Evolutionary conservation across 768 basidiomycete species (phyloP).

Genomic region (Hydnomerulius pinastri): DNA sequence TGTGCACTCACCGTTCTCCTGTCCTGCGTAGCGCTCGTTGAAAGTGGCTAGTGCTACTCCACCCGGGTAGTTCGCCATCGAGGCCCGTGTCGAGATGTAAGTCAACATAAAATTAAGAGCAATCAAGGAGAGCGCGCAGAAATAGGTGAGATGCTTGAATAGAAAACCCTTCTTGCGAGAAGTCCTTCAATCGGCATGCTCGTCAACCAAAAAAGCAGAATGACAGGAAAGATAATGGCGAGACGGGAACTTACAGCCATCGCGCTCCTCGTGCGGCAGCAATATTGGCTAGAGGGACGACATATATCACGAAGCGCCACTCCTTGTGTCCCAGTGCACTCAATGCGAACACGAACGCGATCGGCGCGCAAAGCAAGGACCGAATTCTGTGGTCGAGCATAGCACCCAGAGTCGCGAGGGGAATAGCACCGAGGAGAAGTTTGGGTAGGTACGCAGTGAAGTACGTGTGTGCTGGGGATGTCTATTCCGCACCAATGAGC

Average conservation of each 20-base stretch:
- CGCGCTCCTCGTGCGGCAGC: slow-evolving; percentile 68
- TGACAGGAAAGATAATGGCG: background rate
- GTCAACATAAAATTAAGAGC: slow-evolving; percentile 56
- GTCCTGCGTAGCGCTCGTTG: slow-evolving; percentile 50
- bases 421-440: slow-evolving; percentile 65
- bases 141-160: slow-evolving; percentile 46
- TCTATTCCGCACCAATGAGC: slow-evolving; percentile 38
- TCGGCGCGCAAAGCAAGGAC: slow-evolving; percentile 50
- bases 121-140: slow-evolving; percentile 51
- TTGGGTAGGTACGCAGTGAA: slow-evolving; percentile 72
- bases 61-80: slow-evolving; percentile 86
- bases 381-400: slow-evolving; percentile 50
- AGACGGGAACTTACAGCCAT: slow-evolving; percentile 55
- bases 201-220: background rate
- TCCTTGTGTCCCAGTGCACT: slow-evolving; percentile 91
- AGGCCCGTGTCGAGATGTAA: slow-evolving; percentile 53
- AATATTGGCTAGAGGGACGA: slow-evolving; percentile 79
- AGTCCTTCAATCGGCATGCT: slow-evolving; percentile 35
- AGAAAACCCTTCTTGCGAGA: slow-evolving; percentile 49
- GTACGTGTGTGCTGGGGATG: slow-evolving; percentile 71
- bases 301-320: slow-evolving; percentile 94
- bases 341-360: slow-evolving; percentile 60
- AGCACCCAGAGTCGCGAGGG: slow-evolving; percentile 59
- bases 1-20: slow-evolving; percentile 30
- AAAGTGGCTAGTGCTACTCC: slow-evolving; percentile 68